A percentile compares a stretch with the other conserved stretches of the same genome.
Evolutionary conservation across 176 grass and related monocot species (phyloP).

Genomic region (Paspalum vaginatum): DNA sequence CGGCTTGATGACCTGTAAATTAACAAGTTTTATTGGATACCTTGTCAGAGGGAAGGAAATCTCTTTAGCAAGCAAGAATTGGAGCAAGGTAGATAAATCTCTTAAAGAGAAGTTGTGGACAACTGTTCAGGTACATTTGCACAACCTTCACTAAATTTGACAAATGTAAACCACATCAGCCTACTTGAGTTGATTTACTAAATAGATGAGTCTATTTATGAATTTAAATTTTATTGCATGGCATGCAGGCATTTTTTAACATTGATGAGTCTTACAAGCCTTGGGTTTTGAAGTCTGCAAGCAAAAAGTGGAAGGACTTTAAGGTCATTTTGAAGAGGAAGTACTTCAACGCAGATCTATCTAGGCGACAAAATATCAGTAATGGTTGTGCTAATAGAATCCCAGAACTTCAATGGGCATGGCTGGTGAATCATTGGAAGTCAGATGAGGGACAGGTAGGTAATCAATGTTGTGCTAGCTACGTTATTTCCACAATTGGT

Average conservation of each 20-base stretch:
- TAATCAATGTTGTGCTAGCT: background rate
- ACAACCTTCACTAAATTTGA: background rate
- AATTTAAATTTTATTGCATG: too few species aligned
- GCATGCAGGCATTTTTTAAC: background rate
- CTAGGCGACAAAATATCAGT: background rate
- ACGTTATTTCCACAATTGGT: background rate
- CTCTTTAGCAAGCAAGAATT: background rate
- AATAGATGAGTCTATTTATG: too few species aligned
- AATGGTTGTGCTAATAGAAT: background rate
- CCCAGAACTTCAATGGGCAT: background rate
- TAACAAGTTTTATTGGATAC: background rate
- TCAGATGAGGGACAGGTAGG: background rate
- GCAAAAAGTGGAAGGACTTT: conserved; percentile 15
- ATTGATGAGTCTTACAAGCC: background rate
- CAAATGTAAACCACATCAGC: too few species aligned
- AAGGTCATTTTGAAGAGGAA: background rate
- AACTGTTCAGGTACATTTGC: background rate
- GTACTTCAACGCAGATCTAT: background rate
- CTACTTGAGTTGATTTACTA: too few species aligned
- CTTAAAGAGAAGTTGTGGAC: background rate
- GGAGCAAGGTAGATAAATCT: background rate
- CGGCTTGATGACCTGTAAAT: background rate
- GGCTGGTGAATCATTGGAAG: background rate
- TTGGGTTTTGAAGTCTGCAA: background rate
- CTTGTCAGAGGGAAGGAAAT: background rate